Conservation (phyloP, 2,329 filamentous ascomycete genomes). For the Meredithiella fracta region DNA sequence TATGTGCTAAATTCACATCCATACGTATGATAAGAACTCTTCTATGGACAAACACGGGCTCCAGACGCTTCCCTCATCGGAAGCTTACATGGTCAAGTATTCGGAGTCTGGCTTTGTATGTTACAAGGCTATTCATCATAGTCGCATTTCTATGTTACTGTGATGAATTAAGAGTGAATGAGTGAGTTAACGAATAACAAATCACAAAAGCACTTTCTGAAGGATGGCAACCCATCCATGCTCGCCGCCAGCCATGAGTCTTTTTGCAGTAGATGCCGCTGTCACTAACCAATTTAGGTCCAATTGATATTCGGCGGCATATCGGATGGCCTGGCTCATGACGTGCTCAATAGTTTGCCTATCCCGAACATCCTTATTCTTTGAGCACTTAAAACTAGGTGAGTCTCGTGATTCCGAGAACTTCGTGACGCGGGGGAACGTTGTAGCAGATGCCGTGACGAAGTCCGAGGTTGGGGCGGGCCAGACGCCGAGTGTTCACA, state of each 20-base stretch:
- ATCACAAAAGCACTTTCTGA: not conserved
- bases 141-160: not conserved
- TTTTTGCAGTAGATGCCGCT: not conserved
- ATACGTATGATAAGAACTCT: not conserved
- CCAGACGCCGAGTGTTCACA: not conserved
- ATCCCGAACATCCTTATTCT: not conserved
- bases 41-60: not conserved
- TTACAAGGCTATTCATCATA: not conserved
- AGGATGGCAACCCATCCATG: constrained; percentile 2
- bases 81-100: not conserved
- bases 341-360: not conserved
- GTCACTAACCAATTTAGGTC: not conserved
- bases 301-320: not conserved
- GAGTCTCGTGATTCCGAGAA: not conserved
- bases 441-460: not conserved
- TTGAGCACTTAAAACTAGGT: not conserved
- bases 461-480: not conserved
- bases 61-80: not conserved
- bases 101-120: not conserved
- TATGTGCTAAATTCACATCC: not conserved
- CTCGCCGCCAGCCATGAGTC: not conserved
- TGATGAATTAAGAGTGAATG: not conserved
- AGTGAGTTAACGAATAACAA: not conserved
- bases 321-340: constrained; percentile 1
- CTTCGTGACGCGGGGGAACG: not conserved